Evolutionary conservation across 1,284 basidiomycete genomes (phyloP), one percentile per base, ranked within the genome.

Genomic region (Macrocystidia cucumis): DNA sequence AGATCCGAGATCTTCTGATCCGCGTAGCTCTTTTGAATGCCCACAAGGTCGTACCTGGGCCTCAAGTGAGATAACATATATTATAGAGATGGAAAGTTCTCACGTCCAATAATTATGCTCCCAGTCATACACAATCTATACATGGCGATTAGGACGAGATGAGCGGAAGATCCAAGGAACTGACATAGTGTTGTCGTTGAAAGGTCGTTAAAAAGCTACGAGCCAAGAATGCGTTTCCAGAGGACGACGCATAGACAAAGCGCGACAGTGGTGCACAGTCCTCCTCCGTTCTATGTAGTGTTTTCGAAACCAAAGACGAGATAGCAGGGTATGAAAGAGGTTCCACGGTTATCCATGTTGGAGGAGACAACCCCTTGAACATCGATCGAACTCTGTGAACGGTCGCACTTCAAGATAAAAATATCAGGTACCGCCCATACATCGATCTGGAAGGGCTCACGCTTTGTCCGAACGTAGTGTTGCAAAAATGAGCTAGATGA

Each of bases 221-320:
- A 2, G 74, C 74, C 7, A 73, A 71, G 44, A 84, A 83, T 0
- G 77, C 72, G 50, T 83, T 84, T 3, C 80, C 80, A 9, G 67
- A 66, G 1, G 79, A 81, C 8, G 68, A 60, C 1, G 63, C 59
- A 46, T 66, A 72, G 9, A 82, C 59, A 32, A 81, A 67, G 7
- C 65, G 60, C 4, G 78, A 69, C 32, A 84, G 50, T 3, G 65
- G 56, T 2, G 60, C 52, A 35, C 69, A 71, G 9, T 77, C 75
- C 22, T 78, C 75, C 46, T 70, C 72, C 2, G 60, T 43, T n/a
- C 74, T 65, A 40, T 72, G 78, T 12, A 84, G 56, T 0, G 78
- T 75, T 38, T 71, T 72, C 2, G 78, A 70, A 2, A 80, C 72
- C 22, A 82, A 57, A 7, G 62, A 60, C 1, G 71, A 68, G 21